These are phyloP conservation scores for Toxoplasma gondii DNA, from an alignment of 169 alveolate species.

Conservation along the genomic window DNA sequence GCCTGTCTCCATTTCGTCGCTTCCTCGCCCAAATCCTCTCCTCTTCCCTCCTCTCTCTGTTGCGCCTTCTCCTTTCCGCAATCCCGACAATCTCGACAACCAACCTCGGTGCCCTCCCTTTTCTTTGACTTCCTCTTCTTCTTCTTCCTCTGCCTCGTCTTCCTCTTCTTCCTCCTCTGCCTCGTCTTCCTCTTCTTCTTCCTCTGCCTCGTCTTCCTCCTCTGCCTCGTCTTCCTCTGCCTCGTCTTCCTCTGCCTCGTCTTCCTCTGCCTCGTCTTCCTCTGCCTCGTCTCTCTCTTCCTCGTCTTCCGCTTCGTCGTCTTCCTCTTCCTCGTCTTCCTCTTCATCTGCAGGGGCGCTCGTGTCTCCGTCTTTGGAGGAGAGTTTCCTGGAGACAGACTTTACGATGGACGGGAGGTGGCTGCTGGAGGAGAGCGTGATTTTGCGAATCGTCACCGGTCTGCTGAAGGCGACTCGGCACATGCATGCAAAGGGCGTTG, in stretches of 20 bases:
- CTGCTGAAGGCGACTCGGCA: slow-evolving; percentile 31
- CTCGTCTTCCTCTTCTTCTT: too few relatives aligned
- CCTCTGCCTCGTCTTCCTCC: too few relatives aligned
- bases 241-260: background rate
- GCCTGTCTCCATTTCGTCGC: background rate
- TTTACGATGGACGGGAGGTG: background rate
- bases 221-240: too few relatives aligned
- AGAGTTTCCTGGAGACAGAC: background rate
- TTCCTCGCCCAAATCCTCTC: background rate
- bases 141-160: background rate
- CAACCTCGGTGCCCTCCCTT: background rate
- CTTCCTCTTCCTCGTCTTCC: background rate
- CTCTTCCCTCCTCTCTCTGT: background rate
- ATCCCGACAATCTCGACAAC: background rate
- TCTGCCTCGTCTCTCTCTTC: background rate
- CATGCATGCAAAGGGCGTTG: slow-evolving; percentile 39
- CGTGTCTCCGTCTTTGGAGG: background rate
- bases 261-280: background rate
- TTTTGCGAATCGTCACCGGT: background rate
- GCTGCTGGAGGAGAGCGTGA: background rate
- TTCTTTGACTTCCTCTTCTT: background rate
- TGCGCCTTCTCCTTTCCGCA: background rate
- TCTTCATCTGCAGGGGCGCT: background rate
- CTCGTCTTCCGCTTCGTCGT: background rate
- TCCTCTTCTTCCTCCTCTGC: background rate